phyloP scores from a whole-genome alignment of 176 grass and related monocot species.

The Triticum monococcum region DNA sequence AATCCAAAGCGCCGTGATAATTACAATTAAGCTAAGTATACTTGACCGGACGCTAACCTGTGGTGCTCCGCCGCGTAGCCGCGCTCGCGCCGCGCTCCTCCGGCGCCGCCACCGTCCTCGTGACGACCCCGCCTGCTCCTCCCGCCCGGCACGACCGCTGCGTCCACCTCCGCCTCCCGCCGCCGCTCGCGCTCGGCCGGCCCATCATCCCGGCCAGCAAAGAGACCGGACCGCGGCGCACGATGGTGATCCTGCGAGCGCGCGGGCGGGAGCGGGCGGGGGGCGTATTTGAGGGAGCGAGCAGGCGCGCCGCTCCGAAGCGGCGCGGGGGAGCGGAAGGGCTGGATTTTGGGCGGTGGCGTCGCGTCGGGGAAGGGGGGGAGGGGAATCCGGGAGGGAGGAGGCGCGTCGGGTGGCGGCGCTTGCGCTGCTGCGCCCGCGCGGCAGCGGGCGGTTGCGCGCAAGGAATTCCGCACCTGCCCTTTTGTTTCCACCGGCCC shows the following conservation, averaged over 20 bases:
- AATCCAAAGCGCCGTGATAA: not conserved
- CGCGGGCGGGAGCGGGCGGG: not conserved
- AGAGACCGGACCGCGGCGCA: not conserved
- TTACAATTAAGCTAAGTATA: too few species aligned
- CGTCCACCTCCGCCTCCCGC: slow-evolving; percentile 37
- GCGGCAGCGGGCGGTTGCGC: slow-evolving; percentile 39
- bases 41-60: slow-evolving; percentile 24
- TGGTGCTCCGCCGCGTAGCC: not conserved
- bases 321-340: not conserved
- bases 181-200: not conserved
- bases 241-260: not conserved
- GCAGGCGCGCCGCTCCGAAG: too few species aligned
- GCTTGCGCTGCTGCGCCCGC: slow-evolving; percentile 28
- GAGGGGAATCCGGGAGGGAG: not conserved
- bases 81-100: not conserved
- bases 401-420: slow-evolving; percentile 37
- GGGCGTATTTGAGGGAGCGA: slow-evolving; percentile 22
- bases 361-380: slow-evolving; percentile 1
- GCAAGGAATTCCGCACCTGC: not conserved
- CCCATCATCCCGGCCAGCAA: slow-evolving; percentile 35
- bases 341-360: slow-evolving; percentile 35
- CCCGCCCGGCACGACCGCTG: slow-evolving; percentile 29
- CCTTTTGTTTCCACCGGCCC: not conserved
- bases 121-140: not conserved
- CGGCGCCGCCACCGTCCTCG: not conserved